A percentile compares a stretch with the other conserved stretches of the same genome.
Conservation (phyloP, 2,329 filamentous ascomycete species). For the Arthrinium puccinioides region DNA sequence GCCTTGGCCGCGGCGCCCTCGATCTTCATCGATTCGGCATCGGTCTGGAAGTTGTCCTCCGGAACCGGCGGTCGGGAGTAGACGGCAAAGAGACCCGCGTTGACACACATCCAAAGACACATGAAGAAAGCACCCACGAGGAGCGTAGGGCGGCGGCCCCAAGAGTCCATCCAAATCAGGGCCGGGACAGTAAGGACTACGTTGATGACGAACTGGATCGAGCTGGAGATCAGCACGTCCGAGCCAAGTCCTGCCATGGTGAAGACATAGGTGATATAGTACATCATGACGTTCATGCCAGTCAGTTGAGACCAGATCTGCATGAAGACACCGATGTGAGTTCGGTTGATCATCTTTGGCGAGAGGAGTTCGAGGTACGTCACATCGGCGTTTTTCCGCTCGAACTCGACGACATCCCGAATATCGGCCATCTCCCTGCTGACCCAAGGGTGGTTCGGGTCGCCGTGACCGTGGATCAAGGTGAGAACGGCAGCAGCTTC, state of each 20-base stretch:
- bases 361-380: slow-evolving; percentile 66
- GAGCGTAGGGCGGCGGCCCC: slow-evolving; percentile 64
- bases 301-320: slow-evolving; percentile 73
- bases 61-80: slow-evolving; percentile 28
- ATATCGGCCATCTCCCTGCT: slow-evolving; percentile 64
- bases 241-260: slow-evolving; percentile 61
- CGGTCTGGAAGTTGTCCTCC: slow-evolving; percentile 25
- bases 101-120: slow-evolving; percentile 41
- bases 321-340: slow-evolving; percentile 62
- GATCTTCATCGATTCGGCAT: slow-evolving; percentile 39
- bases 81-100: slow-evolving; percentile 36
- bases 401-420: slow-evolving; percentile 65
- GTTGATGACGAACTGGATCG: slow-evolving; percentile 73
- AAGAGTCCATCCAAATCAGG: slow-evolving; percentile 65
- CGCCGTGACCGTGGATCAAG: slow-evolving; percentile 57
- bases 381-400: slow-evolving; percentile 61
- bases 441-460: slow-evolving; percentile 59
- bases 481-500: slow-evolving; percentile 40
- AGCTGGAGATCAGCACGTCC: slow-evolving; percentile 55
- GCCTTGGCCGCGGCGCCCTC: slow-evolving; percentile 42
- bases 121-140: slow-evolving; percentile 61
- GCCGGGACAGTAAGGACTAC: slow-evolving; percentile 72
- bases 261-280: slow-evolving; percentile 65
- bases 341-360: slow-evolving; percentile 68
- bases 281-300: slow-evolving; percentile 72